Percentiles rank a stretch among this genome's conserved stretches.
phyloP scores from a whole-genome alignment of 2,329 filamentous ascomycete species.

The Xylariaceae sp. region DNA sequence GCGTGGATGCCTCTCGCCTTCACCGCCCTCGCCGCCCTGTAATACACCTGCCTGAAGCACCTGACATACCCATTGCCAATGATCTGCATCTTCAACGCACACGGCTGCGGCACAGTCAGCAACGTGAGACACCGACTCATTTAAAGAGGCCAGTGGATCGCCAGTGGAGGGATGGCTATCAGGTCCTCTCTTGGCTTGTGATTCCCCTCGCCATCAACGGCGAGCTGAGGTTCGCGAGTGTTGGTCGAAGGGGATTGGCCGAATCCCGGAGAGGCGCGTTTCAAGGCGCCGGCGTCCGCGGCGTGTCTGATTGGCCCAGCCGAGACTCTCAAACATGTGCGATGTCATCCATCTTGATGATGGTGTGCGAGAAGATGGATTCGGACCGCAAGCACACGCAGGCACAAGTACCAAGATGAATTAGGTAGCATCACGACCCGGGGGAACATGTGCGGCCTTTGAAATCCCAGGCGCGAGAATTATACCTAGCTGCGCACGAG shows the following conservation, averaged over 20 bases:
- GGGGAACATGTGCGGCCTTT: too few relatives aligned
- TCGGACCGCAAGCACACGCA: background rate
- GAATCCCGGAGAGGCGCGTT: slow-evolving; percentile 15
- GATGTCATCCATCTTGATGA: slow-evolving; percentile 4
- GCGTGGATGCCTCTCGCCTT: background rate
- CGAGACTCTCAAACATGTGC: slow-evolving; percentile 6
- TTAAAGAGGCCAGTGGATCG: slow-evolving; percentile 1
- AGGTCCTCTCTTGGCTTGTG: slow-evolving; percentile 4
- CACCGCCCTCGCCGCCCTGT: background rate
- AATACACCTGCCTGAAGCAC: background rate
- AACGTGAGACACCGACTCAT: slow-evolving; percentile 10
- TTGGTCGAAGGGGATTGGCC: slow-evolving; percentile 11
- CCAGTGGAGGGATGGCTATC: slow-evolving; percentile 4
- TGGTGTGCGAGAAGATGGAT: slow-evolving; percentile 1
- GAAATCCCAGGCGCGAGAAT: too few relatives aligned
- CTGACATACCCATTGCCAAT: slow-evolving; percentile 3
- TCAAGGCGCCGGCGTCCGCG: slow-evolving; percentile 13
- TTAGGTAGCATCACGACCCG: too few relatives aligned
- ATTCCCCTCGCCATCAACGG: slow-evolving; percentile 9
- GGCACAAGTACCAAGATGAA: background rate
- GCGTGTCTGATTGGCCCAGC: slow-evolving; percentile 7
- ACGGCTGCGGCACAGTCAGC: slow-evolving; percentile 7
- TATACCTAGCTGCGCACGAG: too few relatives aligned
- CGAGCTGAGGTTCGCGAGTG: slow-evolving; percentile 4
- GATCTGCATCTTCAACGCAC: slow-evolving; percentile 1